phyloP scores from a whole-genome alignment of 192 early-diverging fungal species.

The Umbelopsis sp. region DNA sequence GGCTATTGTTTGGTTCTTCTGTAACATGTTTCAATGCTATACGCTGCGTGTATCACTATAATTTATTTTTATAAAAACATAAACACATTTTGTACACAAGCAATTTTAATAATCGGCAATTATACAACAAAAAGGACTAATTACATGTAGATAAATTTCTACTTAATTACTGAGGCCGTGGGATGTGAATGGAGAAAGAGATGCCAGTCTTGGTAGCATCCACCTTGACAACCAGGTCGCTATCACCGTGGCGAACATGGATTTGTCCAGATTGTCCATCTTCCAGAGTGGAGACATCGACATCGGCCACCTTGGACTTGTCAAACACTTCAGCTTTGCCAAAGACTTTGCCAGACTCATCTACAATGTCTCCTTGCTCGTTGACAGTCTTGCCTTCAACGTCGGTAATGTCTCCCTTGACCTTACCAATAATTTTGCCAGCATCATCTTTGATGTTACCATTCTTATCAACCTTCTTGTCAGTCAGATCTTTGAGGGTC shows the following conservation, averaged over 20 bases:
- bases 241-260: background rate
- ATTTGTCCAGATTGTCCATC: background rate
- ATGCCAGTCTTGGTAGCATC: background rate
- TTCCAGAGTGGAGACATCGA: background rate
- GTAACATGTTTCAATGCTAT: too few relatives aligned
- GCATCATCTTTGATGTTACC: conserved; percentile 7
- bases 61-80: too few relatives aligned
- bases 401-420: conserved; percentile 1
- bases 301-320: background rate
- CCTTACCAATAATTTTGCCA: conserved; percentile 5
- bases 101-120: too few relatives aligned
- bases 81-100: too few relatives aligned
- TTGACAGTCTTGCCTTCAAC: conserved; percentile 6
- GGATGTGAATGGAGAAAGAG: conserved; percentile 5
- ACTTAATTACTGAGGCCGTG: background rate
- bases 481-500: conserved; percentile 4
- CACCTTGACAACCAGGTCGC: too few relatives aligned
- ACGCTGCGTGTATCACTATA: too few relatives aligned
- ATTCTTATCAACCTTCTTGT: background rate
- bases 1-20: too few relatives aligned
- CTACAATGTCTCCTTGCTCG: conserved; percentile 7
- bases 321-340: background rate
- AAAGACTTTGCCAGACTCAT: background rate
- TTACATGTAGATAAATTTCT: too few relatives aligned
- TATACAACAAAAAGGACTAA: too few relatives aligned